A percentile compares a stretch with the other conserved stretches of the same genome.
Conservation (phyloP, 768 basidiomycete species). For the Daedalea quercina region DNA sequence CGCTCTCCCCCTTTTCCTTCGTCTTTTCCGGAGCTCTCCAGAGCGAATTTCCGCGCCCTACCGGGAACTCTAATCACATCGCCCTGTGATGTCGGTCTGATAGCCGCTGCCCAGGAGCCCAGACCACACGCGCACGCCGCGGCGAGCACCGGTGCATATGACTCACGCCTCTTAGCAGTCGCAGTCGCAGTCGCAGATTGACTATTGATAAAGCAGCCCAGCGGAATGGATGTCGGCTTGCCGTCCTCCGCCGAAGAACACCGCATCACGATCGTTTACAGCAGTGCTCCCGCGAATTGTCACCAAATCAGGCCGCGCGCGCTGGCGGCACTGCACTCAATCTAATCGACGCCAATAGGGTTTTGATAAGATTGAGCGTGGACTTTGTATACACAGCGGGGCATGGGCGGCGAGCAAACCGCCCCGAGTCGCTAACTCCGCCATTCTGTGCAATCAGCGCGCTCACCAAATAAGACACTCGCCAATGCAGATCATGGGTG, state of each 20-base stretch:
- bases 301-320: conserved; percentile 11
- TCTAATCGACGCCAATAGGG: conserved; percentile 5
- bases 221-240: neutral
- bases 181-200: neutral
- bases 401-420: conserved; percentile 1
- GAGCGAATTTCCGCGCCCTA: conserved; percentile 5
- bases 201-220: neutral
- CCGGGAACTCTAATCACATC: conserved; percentile 6
- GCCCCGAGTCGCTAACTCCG: neutral
- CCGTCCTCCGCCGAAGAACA: neutral
- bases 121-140: neutral
- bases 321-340: conserved; percentile 12
- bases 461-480: neutral
- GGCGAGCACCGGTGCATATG: neutral
- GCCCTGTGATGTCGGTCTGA: conserved; percentile 14
- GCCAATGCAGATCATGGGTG: neutral
- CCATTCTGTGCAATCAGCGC: neutral
- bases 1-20: conserved; percentile 9
- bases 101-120: conserved; percentile 10
- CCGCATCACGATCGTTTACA: neutral
- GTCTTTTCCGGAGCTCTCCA: conserved; percentile 10
- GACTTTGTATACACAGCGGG: neutral
- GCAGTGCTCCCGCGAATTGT: conserved; percentile 16
- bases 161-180: neutral
- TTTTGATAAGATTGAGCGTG: conserved; percentile 15